Evolutionary conservation across 495 filamentous ascomycete species (phyloP).

Genomic region (Trichodelitschia bisporula): DNA sequence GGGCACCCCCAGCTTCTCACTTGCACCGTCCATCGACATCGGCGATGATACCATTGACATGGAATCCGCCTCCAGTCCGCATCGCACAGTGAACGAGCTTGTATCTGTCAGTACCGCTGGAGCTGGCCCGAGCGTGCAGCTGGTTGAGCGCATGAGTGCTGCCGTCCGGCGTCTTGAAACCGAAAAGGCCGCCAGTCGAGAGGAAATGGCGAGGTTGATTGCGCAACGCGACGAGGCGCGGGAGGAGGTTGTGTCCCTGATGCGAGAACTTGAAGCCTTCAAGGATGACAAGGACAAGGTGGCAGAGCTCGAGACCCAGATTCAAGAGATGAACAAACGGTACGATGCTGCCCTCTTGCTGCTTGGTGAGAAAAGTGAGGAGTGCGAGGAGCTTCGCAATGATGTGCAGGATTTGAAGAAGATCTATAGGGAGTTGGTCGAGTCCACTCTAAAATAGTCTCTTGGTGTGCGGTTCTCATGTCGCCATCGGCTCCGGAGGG

Average conservation of each 20-base stretch:
- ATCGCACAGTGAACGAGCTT: conserved; percentile 61
- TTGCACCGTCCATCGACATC: conserved; percentile 23
- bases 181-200: conserved; percentile 63
- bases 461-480: too few species aligned
- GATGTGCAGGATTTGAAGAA: conserved; percentile 85
- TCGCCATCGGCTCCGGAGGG: too few species aligned
- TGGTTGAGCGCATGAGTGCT: conserved; percentile 90
- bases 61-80: conserved; percentile 31
- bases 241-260: conserved; percentile 67
- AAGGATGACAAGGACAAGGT: conserved; percentile 25
- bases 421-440: conserved; percentile 81
- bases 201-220: conserved; percentile 58
- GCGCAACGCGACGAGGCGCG: conserved; percentile 74
- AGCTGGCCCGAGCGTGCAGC: conserved; percentile 79
- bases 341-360: conserved; percentile 86
- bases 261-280: conserved; percentile 50
- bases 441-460: conserved; percentile 48
- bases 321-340: conserved; percentile 36
- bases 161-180: conserved; percentile 75
- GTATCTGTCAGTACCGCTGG: conserved; percentile 70
- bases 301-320: conserved; percentile 36
- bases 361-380: conserved; percentile 89
- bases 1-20: conserved; percentile 4
- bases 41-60: conserved; percentile 47
- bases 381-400: conserved; percentile 66